A percentile compares a stretch with the other conserved stretches of the same genome.
These are phyloP conservation scores for Moesziomyces sp. DNA, from an alignment of 1,284 basidiomycete species.

Conservation along the genomic window DNA sequence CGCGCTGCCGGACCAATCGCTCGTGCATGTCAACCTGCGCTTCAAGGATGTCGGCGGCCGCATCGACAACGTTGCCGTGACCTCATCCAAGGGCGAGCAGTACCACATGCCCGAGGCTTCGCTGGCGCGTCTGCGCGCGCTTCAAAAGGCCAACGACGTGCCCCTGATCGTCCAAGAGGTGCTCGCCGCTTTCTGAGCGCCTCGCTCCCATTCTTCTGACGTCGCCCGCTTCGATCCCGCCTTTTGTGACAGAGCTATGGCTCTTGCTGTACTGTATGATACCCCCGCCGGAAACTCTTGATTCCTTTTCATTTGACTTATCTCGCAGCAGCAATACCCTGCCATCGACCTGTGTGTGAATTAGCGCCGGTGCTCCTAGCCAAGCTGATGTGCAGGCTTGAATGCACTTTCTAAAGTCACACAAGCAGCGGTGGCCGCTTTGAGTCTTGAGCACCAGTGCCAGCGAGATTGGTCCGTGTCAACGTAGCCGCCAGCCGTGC, in stretches of 20 bases:
- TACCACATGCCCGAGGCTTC: conserved; percentile 48
- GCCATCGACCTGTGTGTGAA: too few relatives aligned
- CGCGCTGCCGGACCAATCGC: conserved; percentile 33
- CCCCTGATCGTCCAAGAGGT: conserved; percentile 51
- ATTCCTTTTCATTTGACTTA: too few relatives aligned
- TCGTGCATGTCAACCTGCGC: conserved; percentile 36
- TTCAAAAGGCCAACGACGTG: conserved; percentile 51
- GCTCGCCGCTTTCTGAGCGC: conserved; percentile 34
- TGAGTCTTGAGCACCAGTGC: too few relatives aligned
- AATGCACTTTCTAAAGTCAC: too few relatives aligned
- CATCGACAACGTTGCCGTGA: conserved; percentile 42
- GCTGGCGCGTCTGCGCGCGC: conserved; percentile 32
- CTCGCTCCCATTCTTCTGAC: neutral
- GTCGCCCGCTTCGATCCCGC: too few relatives aligned
- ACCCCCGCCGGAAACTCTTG: neutral
- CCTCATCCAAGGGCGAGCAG: conserved; percentile 42
- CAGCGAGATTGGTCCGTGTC: too few relatives aligned
- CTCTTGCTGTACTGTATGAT: neutral
- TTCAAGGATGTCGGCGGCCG: conserved; percentile 51
- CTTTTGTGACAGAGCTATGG: too few relatives aligned
- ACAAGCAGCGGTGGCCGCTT: too few relatives aligned
- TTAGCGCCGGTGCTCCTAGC: too few relatives aligned
- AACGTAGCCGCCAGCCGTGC: too few relatives aligned
- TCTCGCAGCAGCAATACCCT: too few relatives aligned
- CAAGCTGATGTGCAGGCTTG: too few relatives aligned